Base-by-base conservation (phyloP, 1,284 basidiomycete genomes). In the Puccinia coronata region DNA sequence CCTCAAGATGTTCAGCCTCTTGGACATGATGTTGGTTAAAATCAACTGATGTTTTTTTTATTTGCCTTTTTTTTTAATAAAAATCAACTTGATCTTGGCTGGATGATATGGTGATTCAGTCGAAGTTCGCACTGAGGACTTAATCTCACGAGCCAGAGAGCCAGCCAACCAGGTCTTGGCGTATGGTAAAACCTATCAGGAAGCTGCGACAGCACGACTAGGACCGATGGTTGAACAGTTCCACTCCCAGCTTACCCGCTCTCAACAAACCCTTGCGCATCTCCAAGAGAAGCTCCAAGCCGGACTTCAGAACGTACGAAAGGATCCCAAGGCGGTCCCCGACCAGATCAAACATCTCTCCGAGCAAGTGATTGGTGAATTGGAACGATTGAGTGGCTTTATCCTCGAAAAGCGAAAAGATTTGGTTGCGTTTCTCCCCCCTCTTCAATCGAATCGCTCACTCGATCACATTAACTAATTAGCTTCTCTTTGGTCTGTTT, bases 341-440 rank as follows among this genome's bases (percentile, higher is more conserved):
- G 78, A 80, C 49, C 78, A 80, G 34, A 31, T 80, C 25, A 72
- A 72, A 25, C 53, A 55, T 31, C 47, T 80, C 9, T 72, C 53
- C 2, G 78, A 80, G 59, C 78, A 80, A 39, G 11, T 80, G n/a
- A 14, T 80, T 41, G 78, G 63, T 6, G 78, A 80, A 71, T 70
- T 80, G 31, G 78, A 72, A 51, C 47, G 65, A 34, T 57, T 80
- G 49, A 61, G 43, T 51, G 49, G 67, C 69, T 80, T 72, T 72
- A 69, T 80, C 39, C n/a, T 57, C n/a, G 78, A 80, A 43, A 80
- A 72, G 72, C 67, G 69, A 49, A 80, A 80, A 43, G 78, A 80
- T 43, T 61, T 80, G 67, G 78, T 80, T 39, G 36, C 51, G 47
- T 53, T 4, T 34, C 41, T 5, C 8, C 4, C 34, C 31, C 34